A percentile compares a stretch with the other conserved stretches of the same genome.
Conservation (phyloP, 371 early-diverging fungal genomes). For the Apophysomyces variabilis region DNA sequence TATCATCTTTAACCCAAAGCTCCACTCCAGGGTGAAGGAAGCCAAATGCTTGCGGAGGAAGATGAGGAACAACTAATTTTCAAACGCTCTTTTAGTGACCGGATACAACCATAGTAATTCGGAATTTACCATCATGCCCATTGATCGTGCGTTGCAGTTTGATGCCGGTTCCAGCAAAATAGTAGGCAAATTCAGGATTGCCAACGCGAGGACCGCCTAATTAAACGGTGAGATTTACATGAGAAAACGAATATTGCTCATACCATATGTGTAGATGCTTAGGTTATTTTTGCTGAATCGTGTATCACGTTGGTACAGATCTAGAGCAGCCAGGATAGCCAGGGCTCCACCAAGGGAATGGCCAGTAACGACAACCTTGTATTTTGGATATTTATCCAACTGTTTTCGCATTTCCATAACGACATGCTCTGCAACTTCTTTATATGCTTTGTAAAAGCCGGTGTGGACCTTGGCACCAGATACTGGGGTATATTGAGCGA, state of each 20-base stretch:
- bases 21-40: constrained; percentile 30
- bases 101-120: not conserved
- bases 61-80: constrained; percentile 13
- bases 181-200: constrained; percentile 27
- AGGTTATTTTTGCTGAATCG: constrained; percentile 13
- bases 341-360: constrained; percentile 30
- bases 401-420: constrained; percentile 10
- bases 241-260: not conserved
- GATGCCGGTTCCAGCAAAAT: constrained; percentile 26
- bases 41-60: constrained; percentile 20
- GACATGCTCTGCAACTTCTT: constrained; percentile 17
- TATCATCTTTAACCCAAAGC: constrained; percentile 19
- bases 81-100: no score
- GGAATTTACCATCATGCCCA: constrained; percentile 16
- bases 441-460: constrained; percentile 23
- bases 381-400: constrained; percentile 17
- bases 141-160: constrained; percentile 24
- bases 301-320: constrained; percentile 27
- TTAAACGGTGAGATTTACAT: not conserved
- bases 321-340: constrained; percentile 21
- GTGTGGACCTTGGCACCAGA: constrained; percentile 22
- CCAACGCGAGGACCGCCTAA: constrained; percentile 29
- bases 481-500: constrained; percentile 16
- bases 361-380: constrained; percentile 23
- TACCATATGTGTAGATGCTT: constrained; percentile 19